Conservation (phyloP, 371 early-diverging fungal genomes). For the Blastocladiella emersonii region DNA sequence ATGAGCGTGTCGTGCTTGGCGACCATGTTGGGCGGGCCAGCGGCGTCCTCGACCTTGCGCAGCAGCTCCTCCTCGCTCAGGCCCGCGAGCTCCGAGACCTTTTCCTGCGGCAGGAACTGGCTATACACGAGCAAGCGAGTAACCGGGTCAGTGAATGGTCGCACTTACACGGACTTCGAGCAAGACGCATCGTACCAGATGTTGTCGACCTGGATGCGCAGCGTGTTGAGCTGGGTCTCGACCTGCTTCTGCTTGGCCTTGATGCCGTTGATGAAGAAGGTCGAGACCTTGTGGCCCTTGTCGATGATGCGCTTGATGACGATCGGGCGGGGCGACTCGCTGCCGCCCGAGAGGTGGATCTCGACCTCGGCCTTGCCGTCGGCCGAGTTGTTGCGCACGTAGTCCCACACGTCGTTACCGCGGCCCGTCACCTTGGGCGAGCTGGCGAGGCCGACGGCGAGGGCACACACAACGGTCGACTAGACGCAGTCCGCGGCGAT, state of each 20-base stretch:
- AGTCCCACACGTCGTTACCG: background rate
- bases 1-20: conserved; percentile 52
- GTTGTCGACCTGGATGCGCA: conserved; percentile 90
- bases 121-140: conserved; percentile 19
- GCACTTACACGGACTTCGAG: background rate
- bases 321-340: conserved; percentile 34
- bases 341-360: background rate
- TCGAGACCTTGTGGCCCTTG: conserved; percentile 44
- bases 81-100: conserved; percentile 82
- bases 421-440: background rate
- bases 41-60: conserved; percentile 68
- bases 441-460: background rate
- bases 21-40: conserved; percentile 51
- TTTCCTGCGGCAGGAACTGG: conserved; percentile 93
- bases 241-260: conserved; percentile 44
- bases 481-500: too few relatives aligned
- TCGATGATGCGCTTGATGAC: conserved; percentile 62
- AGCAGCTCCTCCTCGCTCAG: conserved; percentile 41
- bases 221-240: conserved; percentile 28
- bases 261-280: conserved; percentile 73
- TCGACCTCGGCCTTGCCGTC: background rate
- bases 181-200: conserved; percentile 40
- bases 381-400: background rate
- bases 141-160: background rate
- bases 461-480: background rate